phyloP scores from a whole-genome alignment of 2,329 filamentous ascomycete species.

The Beauveria australis region DNA sequence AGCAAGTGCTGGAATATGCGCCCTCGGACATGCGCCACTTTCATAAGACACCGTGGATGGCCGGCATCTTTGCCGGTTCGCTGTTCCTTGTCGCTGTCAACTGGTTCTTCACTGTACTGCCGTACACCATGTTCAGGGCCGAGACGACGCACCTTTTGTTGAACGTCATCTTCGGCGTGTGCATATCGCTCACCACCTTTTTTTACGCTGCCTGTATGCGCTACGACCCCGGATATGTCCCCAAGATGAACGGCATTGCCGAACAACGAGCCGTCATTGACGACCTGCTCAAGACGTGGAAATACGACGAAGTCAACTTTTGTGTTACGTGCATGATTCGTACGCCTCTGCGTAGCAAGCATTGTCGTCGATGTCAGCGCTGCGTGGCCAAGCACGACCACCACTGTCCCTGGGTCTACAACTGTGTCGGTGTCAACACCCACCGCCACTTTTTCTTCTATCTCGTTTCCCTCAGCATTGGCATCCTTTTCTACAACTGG shows the following conservation, averaged over 20 bases:
- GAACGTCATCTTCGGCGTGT: conserved; percentile 65
- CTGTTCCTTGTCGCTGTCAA: conserved; percentile 72
- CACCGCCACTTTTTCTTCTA: conserved; percentile 94
- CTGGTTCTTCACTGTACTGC: conserved; percentile 68
- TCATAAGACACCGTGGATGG: conserved; percentile 87
- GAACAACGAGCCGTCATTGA: conserved; percentile 87
- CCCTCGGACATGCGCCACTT: conserved; percentile 83
- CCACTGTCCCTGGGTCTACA: conserved; percentile 97
- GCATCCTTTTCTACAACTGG: conserved; percentile 64
- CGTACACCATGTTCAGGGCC: conserved; percentile 24
- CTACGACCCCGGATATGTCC: conserved; percentile 85
- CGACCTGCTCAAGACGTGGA: conserved; percentile 74
- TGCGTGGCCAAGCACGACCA: conserved; percentile 97
- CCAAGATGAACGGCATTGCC: conserved; percentile 79
- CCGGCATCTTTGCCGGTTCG: conserved; percentile 85
- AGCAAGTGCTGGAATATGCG: conserved; percentile 71
- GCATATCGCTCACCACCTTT: conserved; percentile 62
- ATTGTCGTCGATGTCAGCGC: conserved; percentile 83
- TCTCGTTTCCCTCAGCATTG: conserved; percentile 66
- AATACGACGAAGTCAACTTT: conserved; percentile 90
- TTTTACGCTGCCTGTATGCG: conserved; percentile 85
- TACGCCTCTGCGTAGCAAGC: conserved; percentile 87
- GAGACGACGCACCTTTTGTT: conserved; percentile 52
- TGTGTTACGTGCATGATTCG: conserved; percentile 93
- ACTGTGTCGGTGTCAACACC: conserved; percentile 93